Conservation (phyloP, 2,329 filamentous ascomycete genomes). For the Diatrype stigma region DNA sequence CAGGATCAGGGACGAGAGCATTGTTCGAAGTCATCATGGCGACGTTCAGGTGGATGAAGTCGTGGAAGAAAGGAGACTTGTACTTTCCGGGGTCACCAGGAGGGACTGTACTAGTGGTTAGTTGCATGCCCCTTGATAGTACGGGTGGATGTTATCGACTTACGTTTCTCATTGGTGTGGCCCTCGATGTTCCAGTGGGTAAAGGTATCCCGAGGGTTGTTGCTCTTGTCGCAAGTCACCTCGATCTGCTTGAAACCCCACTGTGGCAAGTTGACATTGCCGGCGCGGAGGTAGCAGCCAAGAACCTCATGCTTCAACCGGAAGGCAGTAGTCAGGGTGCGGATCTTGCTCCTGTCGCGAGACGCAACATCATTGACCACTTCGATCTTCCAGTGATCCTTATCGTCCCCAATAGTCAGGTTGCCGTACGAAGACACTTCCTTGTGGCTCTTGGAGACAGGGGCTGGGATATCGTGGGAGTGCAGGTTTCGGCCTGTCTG, state of each 20-base stretch:
- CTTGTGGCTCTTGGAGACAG: slow-evolving; percentile 80
- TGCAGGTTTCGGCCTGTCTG: slow-evolving; percentile 97
- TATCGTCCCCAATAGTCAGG: slow-evolving; percentile 89
- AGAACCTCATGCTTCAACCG: slow-evolving; percentile 77
- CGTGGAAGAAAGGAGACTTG: slow-evolving; percentile 94
- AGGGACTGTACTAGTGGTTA: slow-evolving; percentile 57
- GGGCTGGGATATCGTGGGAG: slow-evolving; percentile 85
- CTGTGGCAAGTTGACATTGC: slow-evolving; percentile 93
- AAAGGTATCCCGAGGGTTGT: slow-evolving; percentile 87
- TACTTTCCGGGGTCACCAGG: slow-evolving; percentile 85
- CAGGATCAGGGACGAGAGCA: slow-evolving; percentile 91
- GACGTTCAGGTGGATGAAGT: slow-evolving; percentile 96
- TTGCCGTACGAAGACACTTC: slow-evolving; percentile 98
- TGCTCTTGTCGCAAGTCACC: slow-evolving; percentile 88
- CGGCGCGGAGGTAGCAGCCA: slow-evolving; percentile 90
- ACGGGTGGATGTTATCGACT: slow-evolving; percentile 35
- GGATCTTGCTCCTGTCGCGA: slow-evolving; percentile 75
- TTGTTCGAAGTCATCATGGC: slow-evolving; percentile 99
- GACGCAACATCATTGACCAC: slow-evolving; percentile 87
- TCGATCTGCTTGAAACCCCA: slow-evolving; percentile 99
- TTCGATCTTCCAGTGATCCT: slow-evolving; percentile 95
- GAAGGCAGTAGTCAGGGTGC: slow-evolving; percentile 91
- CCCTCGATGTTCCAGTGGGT: slow-evolving; percentile 99
- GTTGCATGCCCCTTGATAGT: not conserved
- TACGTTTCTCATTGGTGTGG: slow-evolving; percentile 89